Evolutionary conservation across 306 rosid genomes (phyloP), one percentile per base, ranked within the genome.

Genomic region (Nissolia schottii): DNA sequence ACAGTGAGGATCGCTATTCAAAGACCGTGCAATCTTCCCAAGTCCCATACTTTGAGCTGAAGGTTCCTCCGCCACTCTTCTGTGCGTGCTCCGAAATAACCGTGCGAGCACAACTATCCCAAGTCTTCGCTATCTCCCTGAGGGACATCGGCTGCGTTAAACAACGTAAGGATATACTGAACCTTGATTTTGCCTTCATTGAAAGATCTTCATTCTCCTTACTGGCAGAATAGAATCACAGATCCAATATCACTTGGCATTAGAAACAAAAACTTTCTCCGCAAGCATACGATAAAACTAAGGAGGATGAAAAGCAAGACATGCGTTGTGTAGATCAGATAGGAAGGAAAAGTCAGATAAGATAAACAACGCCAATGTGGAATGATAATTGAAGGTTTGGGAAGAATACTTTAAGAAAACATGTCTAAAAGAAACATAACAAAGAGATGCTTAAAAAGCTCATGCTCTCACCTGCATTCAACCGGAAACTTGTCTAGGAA

Each of bases 21-120:
- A 89, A 73, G 29, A 78, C 81, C 86, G 83, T 40, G 72, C 89
- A 84, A 79, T 87, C 69, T 77, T 89, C 90, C 98, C 98, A 93
- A 40, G 83, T 49, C 10, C 98, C 98, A 64, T 84, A 93, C 80
- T 86, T 91, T 2, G 96, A 87, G 87, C 98, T 91, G 83, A 94
- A 91, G 76, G 83, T 94, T 57, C 97, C 98, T 58, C 98, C 97
- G 7, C 97, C 98, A 56, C 89, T 83, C 74, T 81, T 84, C 85
- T 89, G 96, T 3, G 97, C 97, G 45, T 94, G 77, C 78, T 94
- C 96, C 3, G 87, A 80, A 79, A 94, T 75, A 69, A 76, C 89
- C 3, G 84, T 78, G 2, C 95, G 94, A 34, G 96, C 95, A 75
- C 91, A 91, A 34, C 76, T 76, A 79, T 91, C 97, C 98, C 98